Evolutionary conservation across 2,329 filamentous ascomycete genomes (phyloP).

Genomic region (Pseudogymnoascus sp.): DNA sequence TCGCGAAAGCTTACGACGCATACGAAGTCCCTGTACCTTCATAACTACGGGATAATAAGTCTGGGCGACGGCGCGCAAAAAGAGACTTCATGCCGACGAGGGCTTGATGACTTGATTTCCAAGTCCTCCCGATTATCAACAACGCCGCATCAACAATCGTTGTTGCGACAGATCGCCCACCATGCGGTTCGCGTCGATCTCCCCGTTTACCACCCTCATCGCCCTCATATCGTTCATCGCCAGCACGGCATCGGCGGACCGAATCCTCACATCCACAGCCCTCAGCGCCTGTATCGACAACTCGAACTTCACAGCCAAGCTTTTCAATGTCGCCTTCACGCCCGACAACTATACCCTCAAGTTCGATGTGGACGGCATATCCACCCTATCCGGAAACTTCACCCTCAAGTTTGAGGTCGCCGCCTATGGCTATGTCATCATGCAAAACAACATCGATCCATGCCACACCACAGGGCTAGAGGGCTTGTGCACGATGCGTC

Average conservation of each 20-base stretch:
- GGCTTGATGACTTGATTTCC: not conserved
- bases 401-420: constrained; percentile 66
- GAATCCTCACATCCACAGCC: constrained; percentile 61
- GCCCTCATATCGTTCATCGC: constrained; percentile 9
- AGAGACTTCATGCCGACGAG: not conserved
- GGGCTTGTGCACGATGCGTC: constrained; percentile 85
- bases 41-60: too few species aligned
- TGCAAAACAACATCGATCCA: constrained; percentile 63
- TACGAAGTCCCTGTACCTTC: too few species aligned
- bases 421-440: constrained; percentile 72
- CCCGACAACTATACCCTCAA: constrained; percentile 64
- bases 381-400: constrained; percentile 75
- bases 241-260: not conserved
- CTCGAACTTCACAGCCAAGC: constrained; percentile 76
- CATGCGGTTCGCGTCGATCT: constrained; percentile 9
- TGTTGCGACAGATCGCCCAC: constrained; percentile 2
- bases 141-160: not conserved
- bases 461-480: constrained; percentile 57
- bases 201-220: constrained; percentile 1
- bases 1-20: too few species aligned
- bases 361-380: constrained; percentile 72
- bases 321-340: constrained; percentile 79
- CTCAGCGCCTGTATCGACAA: constrained; percentile 78
- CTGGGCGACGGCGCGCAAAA: too few species aligned
- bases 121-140: not conserved